phyloP scores from a whole-genome alignment of 805 yeast species.

The Sugiyamaella chiloensis region DNA sequence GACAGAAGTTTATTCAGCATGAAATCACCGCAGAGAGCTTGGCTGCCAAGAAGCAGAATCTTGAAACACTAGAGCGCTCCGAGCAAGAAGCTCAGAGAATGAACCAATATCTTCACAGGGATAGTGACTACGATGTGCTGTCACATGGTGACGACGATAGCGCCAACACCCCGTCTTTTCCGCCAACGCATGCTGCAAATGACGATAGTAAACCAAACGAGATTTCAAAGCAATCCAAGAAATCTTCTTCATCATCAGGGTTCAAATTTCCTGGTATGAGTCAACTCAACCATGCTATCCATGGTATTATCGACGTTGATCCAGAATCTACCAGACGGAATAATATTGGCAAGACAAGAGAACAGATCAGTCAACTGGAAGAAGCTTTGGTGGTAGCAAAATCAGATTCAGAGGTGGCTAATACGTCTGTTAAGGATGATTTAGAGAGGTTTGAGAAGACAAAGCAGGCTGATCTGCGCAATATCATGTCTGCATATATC shows the following conservation, averaged over 20 bases:
- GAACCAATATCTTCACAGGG: slow-evolving; percentile 31
- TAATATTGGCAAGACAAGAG: slow-evolving; percentile 42
- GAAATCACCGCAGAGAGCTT: slow-evolving; percentile 43
- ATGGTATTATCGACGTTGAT: slow-evolving; percentile 63
- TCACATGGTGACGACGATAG: not conserved
- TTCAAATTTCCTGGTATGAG: slow-evolving; percentile 55
- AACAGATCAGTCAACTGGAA: slow-evolving; percentile 46
- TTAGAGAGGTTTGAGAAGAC: slow-evolving; percentile 45
- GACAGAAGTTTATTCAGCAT: slow-evolving; percentile 52
- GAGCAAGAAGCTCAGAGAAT: slow-evolving; percentile 46
- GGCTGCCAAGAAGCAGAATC: slow-evolving; percentile 32
- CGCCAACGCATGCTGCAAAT: slow-evolving; percentile 24
- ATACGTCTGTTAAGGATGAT: slow-evolving; percentile 42
- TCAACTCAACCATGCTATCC: slow-evolving; percentile 49
- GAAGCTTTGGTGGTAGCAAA: slow-evolving; percentile 53
- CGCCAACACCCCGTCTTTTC: not conserved
- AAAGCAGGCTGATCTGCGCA: slow-evolving; percentile 50
- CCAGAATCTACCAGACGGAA: slow-evolving; percentile 63
- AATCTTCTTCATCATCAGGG: slow-evolving; percentile 31
- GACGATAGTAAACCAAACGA: slow-evolving; percentile 8
- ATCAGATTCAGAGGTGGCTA: slow-evolving; percentile 48
- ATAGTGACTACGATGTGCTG: not conserved
- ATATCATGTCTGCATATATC: slow-evolving; percentile 52
- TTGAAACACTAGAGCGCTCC: slow-evolving; percentile 40
- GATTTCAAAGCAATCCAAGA: slow-evolving; percentile 23